Evolutionary conservation across 768 basidiomycete species (phyloP), one percentile per base, ranked within the genome.

Genomic region (Boletus rufocinnamomeus): DNA sequence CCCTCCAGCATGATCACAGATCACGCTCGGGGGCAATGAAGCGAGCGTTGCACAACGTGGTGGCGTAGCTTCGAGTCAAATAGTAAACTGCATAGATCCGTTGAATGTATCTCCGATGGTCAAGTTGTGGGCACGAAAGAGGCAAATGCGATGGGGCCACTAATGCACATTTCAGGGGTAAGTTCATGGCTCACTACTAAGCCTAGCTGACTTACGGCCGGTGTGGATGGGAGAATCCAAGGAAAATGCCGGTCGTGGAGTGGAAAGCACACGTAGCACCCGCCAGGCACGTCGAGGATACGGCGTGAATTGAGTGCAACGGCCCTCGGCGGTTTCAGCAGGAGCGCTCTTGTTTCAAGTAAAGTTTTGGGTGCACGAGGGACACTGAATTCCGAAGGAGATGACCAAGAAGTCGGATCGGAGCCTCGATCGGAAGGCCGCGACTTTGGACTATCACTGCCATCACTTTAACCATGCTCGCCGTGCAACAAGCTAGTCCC

Each of bases 251-350:
- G 35, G 34, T 14, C 34, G 34, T 35, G 13, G 34, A 14, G 6
- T 10, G 35, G 16, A 6, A 16, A 16, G 35, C 34, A 35, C 35
- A 35, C 35, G 14, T 13, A 35, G 13, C 34, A 14, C 34, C 13
- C 32, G 32, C 32, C 32, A 32, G 13, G 32, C 32, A 8, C 32
- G 10, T 2, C 32, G 34, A 35, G 5, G 13, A 35, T 14, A 2
- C 30, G 2, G 30, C 4, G 34, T 35, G 13, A 1, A 11, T 14
- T 9, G 19, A 13, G 14, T 30, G 54, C 16, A 38, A 28, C 35
- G 8, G 17, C 27, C n/a, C n/a, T 50, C 17, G 50, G 54, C 54
- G 0, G 57, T 59, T 59, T 59, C 58, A 59, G 46, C 10, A 23
- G 27, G 35, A 25, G 6, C 41, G 17, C 16, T 19, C 21, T 40